Evolutionary conservation across 2,329 filamentous ascomycete genomes (phyloP).

Genomic region (Cladosporium sp.): DNA sequence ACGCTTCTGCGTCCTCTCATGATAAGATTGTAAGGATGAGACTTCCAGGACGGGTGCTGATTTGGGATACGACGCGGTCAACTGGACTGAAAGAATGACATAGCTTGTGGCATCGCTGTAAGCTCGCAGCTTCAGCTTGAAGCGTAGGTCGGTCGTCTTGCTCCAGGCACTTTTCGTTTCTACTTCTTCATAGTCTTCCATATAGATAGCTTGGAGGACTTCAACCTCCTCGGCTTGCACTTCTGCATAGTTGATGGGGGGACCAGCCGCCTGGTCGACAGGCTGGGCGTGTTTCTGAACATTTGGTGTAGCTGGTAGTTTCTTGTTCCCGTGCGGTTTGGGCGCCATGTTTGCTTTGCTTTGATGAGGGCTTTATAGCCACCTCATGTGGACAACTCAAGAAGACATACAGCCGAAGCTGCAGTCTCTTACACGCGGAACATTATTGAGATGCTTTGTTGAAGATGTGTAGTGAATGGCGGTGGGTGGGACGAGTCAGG

Average conservation of each 20-base stretch:
- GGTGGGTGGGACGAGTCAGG: constrained; percentile 15
- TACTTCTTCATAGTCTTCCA: constrained; percentile 77
- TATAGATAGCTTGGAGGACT: constrained; percentile 81
- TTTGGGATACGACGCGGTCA: constrained; percentile 90
- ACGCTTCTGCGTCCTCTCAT: constrained; percentile 66
- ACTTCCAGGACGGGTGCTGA: constrained; percentile 69
- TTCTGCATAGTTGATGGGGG: constrained; percentile 67
- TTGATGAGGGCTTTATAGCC: constrained; percentile 9
- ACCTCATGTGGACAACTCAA: constrained; percentile 16
- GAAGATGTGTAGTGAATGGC: constrained; percentile 9
- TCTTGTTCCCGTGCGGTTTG: constrained; percentile 38
- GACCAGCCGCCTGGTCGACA: constrained; percentile 13
- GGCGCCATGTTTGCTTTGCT: constrained; percentile 43
- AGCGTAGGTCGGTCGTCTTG: constrained; percentile 73
- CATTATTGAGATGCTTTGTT: constrained; percentile 15
- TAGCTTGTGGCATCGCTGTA: constrained; percentile 68
- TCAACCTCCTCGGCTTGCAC: constrained; percentile 84
- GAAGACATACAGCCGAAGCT: constrained; percentile 45
- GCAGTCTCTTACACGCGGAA: constrained; percentile 37
- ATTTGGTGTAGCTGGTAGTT: constrained; percentile 20
- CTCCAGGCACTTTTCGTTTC: constrained; percentile 78
- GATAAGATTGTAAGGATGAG: constrained; percentile 60
- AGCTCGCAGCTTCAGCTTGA: constrained; percentile 74
- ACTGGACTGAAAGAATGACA: constrained; percentile 68
- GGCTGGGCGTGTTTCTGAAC: constrained; percentile 11